Evolutionary conservation across 2,329 filamentous ascomycete genomes (phyloP).

Genomic region (Trichoderma pleuroti): DNA sequence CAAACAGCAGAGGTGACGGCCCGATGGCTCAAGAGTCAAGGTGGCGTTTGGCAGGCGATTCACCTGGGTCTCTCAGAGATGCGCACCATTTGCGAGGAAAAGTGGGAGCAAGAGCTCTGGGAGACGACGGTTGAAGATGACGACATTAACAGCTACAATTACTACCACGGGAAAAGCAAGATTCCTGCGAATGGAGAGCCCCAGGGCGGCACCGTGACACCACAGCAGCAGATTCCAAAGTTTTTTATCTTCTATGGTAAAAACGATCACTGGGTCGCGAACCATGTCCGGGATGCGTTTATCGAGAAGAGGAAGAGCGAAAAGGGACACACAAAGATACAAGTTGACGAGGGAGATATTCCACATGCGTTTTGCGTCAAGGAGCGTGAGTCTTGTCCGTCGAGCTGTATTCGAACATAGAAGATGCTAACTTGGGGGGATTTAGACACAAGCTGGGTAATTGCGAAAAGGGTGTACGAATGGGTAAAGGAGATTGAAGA

Average conservation of each 20-base stretch:
- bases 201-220: background rate
- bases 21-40: slow-evolving; percentile 52
- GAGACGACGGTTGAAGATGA: slow-evolving; percentile 32
- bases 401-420: background rate
- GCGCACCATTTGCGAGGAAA: slow-evolving; percentile 54
- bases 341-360: slow-evolving; percentile 53
- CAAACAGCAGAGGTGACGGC: slow-evolving; percentile 49
- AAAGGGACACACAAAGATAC: slow-evolving; percentile 43
- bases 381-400: slow-evolving; percentile 30
- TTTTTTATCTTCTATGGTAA: slow-evolving; percentile 60
- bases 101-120: slow-evolving; percentile 60
- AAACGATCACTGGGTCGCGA: slow-evolving; percentile 60
- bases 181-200: background rate
- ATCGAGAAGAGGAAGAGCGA: slow-evolving; percentile 42
- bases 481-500: slow-evolving; percentile 32
- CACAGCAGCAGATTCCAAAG: slow-evolving; percentile 35
- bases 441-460: slow-evolving; percentile 28
- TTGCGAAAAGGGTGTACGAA: slow-evolving; percentile 30
- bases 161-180: slow-evolving; percentile 11
- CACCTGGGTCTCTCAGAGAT: slow-evolving; percentile 60
- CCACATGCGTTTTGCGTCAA: slow-evolving; percentile 58
- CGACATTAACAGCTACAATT: background rate
- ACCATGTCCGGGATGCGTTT: slow-evolving; percentile 53
- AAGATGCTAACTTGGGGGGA: background rate
- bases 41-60: slow-evolving; percentile 58